Base-by-base conservation (phyloP, 805 yeast genomes). In the Saccharomycopsis malanga region DNA sequence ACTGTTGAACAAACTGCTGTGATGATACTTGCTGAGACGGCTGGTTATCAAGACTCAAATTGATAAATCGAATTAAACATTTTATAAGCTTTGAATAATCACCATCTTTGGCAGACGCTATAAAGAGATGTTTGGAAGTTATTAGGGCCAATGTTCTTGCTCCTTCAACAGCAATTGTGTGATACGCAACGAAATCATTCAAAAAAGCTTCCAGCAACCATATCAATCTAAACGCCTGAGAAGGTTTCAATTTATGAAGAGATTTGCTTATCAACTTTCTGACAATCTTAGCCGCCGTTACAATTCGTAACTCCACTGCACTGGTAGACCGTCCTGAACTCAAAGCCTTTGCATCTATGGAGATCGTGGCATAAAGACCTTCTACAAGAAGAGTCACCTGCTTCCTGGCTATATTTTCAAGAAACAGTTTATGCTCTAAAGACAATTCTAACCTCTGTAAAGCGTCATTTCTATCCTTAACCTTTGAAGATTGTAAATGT, bases 401-500 rank as follows among this genome's bases (percentile, higher is more conserved):
- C 22, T 50, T 47, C 4, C 29, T 39, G 4, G 42, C 18, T 4
- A 42, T 15, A 17, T 48, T 40, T 30, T 27, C 38, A 39, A 44
- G 44, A 49, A 7, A 59, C 18, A 30, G 45, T 36, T 12, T 50
- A 27, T 20, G 43, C 15, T 32, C 42, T 29, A 42, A 24, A 2
- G 53, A 59, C 43, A 58, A 63, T 9, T 68, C 68, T 23, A 76
- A 54, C 23, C 59, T 64, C 18, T 59, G 58, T 6, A 81, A 56
- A 0, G 75, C 83, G 41, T 72, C 77, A 52, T 66, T 75, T 34
- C 86, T 63, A 12, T 78, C 84, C 52, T 71, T 73, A 27, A 76
- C 63, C 55, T 73, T 79, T 2, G 70, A 50, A 0, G 86, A 80
- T 21, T 63, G 64, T 34, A 80, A 62, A 10, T 57, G 30, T 27